These are phyloP conservation scores for Lactifluus echinatus DNA, from an alignment of 768 basidiomycete species.

Conservation along the genomic window DNA sequence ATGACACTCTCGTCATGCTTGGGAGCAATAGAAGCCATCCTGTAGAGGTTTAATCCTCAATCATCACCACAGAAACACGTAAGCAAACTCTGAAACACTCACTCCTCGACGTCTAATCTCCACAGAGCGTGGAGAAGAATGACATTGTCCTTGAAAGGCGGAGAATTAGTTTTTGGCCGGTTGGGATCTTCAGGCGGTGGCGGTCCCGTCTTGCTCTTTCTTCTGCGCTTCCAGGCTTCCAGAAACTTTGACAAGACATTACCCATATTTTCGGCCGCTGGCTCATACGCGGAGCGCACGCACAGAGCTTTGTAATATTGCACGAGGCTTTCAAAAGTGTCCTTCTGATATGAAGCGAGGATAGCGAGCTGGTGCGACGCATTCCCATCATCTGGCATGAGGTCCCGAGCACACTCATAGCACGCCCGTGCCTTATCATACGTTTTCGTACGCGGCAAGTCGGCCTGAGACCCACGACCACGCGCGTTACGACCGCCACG, in stretches of 20 bases:
- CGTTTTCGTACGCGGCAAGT: slow-evolving; percentile 33
- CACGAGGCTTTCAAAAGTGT: slow-evolving; percentile 70
- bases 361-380: slow-evolving; percentile 96
- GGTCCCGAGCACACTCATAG: slow-evolving; percentile 76
- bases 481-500: slow-evolving; percentile 48
- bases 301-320: slow-evolving; percentile 92
- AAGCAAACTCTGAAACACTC: slow-evolving; percentile 24
- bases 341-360: slow-evolving; percentile 73
- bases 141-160: slow-evolving; percentile 62
- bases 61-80: slow-evolving; percentile 13
- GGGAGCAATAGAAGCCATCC: slow-evolving; percentile 41
- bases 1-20: slow-evolving; percentile 41
- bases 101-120: slow-evolving; percentile 52
- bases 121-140: slow-evolving; percentile 73
- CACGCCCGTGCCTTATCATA: slow-evolving; percentile 69
- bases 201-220: slow-evolving; percentile 28
- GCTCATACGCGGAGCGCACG: slow-evolving; percentile 77
- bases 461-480: slow-evolving; percentile 34
- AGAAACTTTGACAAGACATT: slow-evolving; percentile 59
- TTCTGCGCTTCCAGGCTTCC: slow-evolving; percentile 46
- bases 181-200: slow-evolving; percentile 30
- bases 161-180: slow-evolving; percentile 42
- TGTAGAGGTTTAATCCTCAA: slow-evolving; percentile 23
- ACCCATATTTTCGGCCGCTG: slow-evolving; percentile 77
- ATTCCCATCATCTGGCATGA: slow-evolving; percentile 87